These are phyloP conservation scores for Wickerhamomyces alni DNA, from an alignment of 805 yeast genomes.

Conservation along the genomic window DNA sequence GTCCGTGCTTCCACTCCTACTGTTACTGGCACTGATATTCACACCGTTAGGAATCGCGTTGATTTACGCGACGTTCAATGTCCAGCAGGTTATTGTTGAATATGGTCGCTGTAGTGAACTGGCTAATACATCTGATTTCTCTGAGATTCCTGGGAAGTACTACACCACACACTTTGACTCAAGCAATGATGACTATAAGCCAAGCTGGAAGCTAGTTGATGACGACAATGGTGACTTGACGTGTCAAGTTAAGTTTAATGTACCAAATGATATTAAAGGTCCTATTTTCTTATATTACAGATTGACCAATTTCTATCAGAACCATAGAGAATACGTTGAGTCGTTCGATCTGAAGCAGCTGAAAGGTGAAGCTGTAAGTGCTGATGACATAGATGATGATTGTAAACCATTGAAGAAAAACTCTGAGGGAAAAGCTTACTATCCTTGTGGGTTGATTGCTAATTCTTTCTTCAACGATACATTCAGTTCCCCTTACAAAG, in stretches of 20 bases:
- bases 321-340: constrained; percentile 89
- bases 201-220: constrained; percentile 58
- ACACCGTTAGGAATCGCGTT: constrained; percentile 90
- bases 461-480: constrained; percentile 91
- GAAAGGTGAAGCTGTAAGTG: constrained; percentile 63
- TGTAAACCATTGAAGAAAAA: constrained; percentile 61
- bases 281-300: constrained; percentile 78
- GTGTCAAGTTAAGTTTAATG: constrained; percentile 66
- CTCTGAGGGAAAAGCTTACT: constrained; percentile 53
- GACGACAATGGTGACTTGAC: constrained; percentile 33
- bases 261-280: constrained; percentile 64
- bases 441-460: constrained; percentile 95
- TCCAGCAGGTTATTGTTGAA: constrained; percentile 68
- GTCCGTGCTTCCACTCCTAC: constrained; percentile 80
- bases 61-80: constrained; percentile 68
- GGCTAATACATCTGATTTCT: constrained; percentile 39
- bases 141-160: constrained; percentile 53
- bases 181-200: constrained; percentile 21
- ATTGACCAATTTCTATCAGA: constrained; percentile 87
- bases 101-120: constrained; percentile 62
- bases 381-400: constrained; percentile 39
- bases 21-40: constrained; percentile 69
- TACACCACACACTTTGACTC: constrained; percentile 55
- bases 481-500: constrained; percentile 43
- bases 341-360: constrained; percentile 79